These are phyloP conservation scores for Citrus mangshanensis DNA, from an alignment of 345 rosid genomes.

Conservation along the genomic window DNA sequence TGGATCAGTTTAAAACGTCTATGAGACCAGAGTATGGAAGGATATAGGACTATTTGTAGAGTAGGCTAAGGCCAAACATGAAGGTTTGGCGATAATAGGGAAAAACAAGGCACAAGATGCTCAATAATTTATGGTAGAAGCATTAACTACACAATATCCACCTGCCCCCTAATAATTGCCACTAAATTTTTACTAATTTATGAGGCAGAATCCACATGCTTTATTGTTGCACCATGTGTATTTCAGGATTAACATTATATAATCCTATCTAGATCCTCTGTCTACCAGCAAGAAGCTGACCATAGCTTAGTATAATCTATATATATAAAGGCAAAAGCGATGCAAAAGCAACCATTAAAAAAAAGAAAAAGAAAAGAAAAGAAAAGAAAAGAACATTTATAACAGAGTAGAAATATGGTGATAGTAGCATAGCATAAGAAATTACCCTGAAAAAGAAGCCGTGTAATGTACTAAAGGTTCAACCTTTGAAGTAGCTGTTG, in stretches of 20 bases:
- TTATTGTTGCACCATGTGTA: neutral
- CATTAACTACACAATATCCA: neutral
- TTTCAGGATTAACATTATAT: neutral
- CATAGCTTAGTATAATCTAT: neutral
- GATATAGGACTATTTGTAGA: neutral
- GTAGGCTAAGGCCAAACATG: neutral
- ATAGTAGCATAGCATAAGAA: slow-evolving; percentile 11
- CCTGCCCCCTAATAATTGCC: neutral
- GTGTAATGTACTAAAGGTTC: slow-evolving; percentile 89
- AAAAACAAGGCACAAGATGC: neutral
- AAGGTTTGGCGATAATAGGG: neutral
- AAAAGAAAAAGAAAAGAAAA: neutral
- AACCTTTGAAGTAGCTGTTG: slow-evolving; percentile 46
- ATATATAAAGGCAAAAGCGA: neutral
- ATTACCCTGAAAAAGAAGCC: slow-evolving; percentile 98
- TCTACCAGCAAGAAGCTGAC: neutral
- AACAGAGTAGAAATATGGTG: neutral
- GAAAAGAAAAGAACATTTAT: neutral
- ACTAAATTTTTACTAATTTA: neutral
- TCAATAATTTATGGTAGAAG: neutral
- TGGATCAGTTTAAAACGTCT: neutral
- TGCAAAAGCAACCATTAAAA: neutral
- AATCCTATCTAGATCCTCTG: neutral
- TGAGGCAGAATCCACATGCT: neutral
- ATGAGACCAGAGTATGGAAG: neutral